Percentiles rank a stretch among this genome's conserved stretches.
These are phyloP conservation scores for Gossypium turneri DNA, from an alignment of 345 rosid species.

Conservation along the genomic window DNA sequence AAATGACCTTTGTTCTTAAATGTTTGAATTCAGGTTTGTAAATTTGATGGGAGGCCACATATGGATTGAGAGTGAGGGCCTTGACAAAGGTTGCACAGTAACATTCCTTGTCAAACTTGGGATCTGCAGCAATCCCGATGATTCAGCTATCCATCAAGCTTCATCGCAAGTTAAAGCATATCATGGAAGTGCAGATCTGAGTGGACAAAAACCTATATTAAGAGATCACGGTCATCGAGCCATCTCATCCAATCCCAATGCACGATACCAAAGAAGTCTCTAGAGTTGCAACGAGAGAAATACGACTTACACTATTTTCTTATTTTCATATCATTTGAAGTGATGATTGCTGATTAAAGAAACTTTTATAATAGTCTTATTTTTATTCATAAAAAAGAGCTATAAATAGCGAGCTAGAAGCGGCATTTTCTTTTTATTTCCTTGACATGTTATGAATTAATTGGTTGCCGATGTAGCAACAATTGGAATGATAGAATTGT, in stretches of 20 bases:
- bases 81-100: conserved; percentile 59
- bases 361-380: too few species aligned
- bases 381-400: neutral
- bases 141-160: conserved; percentile 32
- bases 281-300: conserved; percentile 19
- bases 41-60: conserved; percentile 90
- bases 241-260: conserved; percentile 20
- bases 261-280: conserved; percentile 46
- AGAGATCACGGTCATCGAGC: conserved; percentile 25
- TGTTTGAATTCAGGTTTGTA: conserved; percentile 57
- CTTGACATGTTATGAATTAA: neutral
- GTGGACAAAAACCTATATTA: conserved; percentile 23
- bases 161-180: conserved; percentile 40
- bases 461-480: too few species aligned
- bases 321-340: neutral
- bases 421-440: neutral
- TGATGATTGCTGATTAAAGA: neutral
- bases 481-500: too few species aligned
- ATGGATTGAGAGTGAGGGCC: conserved; percentile 88
- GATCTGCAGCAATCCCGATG: conserved; percentile 39
- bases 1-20: conserved; percentile 1
- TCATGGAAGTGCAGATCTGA: conserved; percentile 53
- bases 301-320: neutral
- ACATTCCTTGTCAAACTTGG: conserved; percentile 70
- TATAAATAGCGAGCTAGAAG: neutral